A percentile compares a stretch with the other conserved stretches of the same genome.
These are phyloP conservation scores for Amaranthus tricolor DNA, from an alignment of 179 eudicot genomes.

Conservation along the genomic window DNA sequence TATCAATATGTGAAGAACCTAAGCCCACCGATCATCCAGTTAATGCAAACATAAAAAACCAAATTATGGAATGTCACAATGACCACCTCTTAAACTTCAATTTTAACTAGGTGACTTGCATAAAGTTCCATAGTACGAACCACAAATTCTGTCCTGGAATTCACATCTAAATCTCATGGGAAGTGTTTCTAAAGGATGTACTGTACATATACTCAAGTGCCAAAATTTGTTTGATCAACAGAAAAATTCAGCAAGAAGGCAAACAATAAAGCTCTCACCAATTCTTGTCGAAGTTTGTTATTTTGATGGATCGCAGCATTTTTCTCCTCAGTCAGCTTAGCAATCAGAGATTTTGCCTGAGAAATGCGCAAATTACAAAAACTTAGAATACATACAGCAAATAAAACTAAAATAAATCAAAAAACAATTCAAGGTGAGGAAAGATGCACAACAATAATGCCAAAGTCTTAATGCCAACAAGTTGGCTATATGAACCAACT, in stretches of 20 bases:
- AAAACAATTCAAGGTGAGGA: neutral
- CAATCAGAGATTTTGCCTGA: conserved; percentile 54
- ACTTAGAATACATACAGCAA: neutral
- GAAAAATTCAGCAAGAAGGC: neutral
- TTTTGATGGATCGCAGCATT: conserved; percentile 51
- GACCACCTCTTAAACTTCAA: too few species aligned
- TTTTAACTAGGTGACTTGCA: neutral
- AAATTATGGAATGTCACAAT: neutral
- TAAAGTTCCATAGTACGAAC: neutral
- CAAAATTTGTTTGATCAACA: neutral
- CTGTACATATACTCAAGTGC: neutral
- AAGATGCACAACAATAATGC: neutral
- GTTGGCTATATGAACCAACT: too few species aligned
- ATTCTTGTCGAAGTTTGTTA: conserved; percentile 58
- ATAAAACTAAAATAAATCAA: neutral
- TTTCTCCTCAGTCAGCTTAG: conserved; percentile 67
- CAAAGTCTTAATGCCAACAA: neutral
- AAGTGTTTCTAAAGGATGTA: neutral
- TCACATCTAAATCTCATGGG: neutral
- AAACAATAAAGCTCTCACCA: conserved; percentile 42
- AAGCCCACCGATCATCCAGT: neutral
- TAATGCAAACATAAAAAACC: neutral
- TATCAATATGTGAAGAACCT: too few species aligned
- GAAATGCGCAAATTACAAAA: conserved; percentile 2
- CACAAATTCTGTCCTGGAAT: neutral